Conservation (phyloP, 805 yeast genomes). For the Wickerhamomyces ciferrii region DNA sequence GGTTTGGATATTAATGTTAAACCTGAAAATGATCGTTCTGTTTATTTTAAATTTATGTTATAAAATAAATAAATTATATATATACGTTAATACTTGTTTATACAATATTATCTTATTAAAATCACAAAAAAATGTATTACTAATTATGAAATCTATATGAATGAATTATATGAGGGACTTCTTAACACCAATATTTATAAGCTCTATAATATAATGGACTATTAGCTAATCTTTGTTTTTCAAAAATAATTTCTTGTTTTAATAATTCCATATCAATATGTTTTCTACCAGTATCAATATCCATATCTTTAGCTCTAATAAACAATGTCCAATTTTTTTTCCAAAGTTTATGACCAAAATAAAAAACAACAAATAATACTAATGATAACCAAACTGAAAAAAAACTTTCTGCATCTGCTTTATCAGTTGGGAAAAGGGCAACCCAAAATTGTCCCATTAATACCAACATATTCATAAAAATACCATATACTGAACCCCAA, state of each 20-base stretch:
- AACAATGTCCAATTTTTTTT: constrained; percentile 31
- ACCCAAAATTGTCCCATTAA: constrained; percentile 74
- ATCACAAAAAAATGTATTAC: not conserved
- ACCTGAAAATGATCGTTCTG: constrained; percentile 20
- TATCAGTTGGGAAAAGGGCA: constrained; percentile 46
- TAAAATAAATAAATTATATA: not conserved
- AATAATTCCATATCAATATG: constrained; percentile 47
- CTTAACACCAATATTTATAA: constrained; percentile 43
- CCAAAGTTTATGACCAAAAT: constrained; percentile 51
- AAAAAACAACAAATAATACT: constrained; percentile 52
- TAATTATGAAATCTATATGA: not conserved
- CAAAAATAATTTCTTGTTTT: constrained; percentile 48
- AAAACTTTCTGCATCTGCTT: constrained; percentile 48
- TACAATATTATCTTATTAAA: not conserved
- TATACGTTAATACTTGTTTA: not conserved
- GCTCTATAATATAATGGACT: constrained; percentile 41
- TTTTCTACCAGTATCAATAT: constrained; percentile 59
- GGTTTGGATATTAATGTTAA: constrained; percentile 6
- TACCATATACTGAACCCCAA: constrained; percentile 57
- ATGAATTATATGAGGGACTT: too few species aligned
- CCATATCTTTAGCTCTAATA: constrained; percentile 43
- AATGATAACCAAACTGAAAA: constrained; percentile 59
- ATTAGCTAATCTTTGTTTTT: constrained; percentile 30
- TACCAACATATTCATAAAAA: constrained; percentile 46
- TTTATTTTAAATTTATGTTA: constrained; percentile 3